Evolutionary conservation across 2,329 filamentous ascomycete genomes (phyloP).

Genomic region (Penicillium vulpinum): DNA sequence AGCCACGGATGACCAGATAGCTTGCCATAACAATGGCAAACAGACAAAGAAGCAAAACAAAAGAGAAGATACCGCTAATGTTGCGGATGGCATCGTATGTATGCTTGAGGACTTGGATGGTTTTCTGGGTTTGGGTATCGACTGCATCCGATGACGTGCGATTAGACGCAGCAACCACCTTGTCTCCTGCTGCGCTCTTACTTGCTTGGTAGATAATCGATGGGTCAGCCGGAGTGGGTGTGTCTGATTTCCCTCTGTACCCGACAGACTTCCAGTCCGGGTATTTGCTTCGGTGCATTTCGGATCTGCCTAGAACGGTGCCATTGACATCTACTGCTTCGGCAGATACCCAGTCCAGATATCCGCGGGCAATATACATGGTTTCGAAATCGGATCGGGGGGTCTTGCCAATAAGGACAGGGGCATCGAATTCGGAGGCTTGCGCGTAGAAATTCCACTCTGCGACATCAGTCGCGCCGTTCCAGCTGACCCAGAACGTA

Average conservation of each 20-base stretch:
- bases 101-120: slow-evolving; percentile 15
- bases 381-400: slow-evolving; percentile 22
- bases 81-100: slow-evolving; percentile 20
- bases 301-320: slow-evolving; percentile 17
- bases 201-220: slow-evolving; percentile 2
- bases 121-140: slow-evolving; percentile 20
- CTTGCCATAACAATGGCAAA: slow-evolving; percentile 17
- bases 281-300: slow-evolving; percentile 17
- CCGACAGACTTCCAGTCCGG: slow-evolving; percentile 21
- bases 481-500: slow-evolving; percentile 37
- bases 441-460: slow-evolving; percentile 37
- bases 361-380: slow-evolving; percentile 24
- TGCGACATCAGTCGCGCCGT: slow-evolving; percentile 42
- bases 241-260: slow-evolving; percentile 14
- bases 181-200: not conserved
- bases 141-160: slow-evolving; percentile 3
- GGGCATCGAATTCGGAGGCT: slow-evolving; percentile 21
- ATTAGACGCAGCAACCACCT: not conserved
- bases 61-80: slow-evolving; percentile 21
- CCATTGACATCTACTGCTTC: slow-evolving; percentile 22
- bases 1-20: slow-evolving; percentile 24
- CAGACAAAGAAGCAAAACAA: slow-evolving; percentile 19
- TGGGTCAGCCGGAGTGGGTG: slow-evolving; percentile 19
- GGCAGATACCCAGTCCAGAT: slow-evolving; percentile 24
- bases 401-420: slow-evolving; percentile 19